These are phyloP conservation scores for Ustilago vetiveriae DNA, from an alignment of 1,284 basidiomycete species.

Conservation along the genomic window DNA sequence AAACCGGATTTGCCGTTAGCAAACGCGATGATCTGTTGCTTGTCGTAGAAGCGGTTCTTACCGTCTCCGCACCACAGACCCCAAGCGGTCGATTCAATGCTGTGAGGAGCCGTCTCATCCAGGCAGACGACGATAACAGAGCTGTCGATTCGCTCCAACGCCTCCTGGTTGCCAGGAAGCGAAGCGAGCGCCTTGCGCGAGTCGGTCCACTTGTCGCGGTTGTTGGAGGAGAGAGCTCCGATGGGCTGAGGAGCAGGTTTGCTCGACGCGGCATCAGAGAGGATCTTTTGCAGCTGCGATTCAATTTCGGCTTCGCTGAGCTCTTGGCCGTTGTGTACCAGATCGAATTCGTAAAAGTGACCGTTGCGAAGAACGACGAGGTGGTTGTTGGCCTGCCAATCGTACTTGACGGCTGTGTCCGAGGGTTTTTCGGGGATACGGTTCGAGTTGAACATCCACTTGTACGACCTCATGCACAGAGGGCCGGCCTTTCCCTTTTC, in stretches of 20 bases:
- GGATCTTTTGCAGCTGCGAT: slow-evolving; percentile 83
- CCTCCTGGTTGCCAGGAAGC: slow-evolving; percentile 75
- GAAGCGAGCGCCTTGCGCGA: slow-evolving; percentile 72
- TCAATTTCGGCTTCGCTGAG: slow-evolving; percentile 81
- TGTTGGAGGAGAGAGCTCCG: slow-evolving; percentile 85
- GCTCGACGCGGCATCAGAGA: slow-evolving; percentile 75
- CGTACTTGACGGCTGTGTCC: slow-evolving; percentile 86
- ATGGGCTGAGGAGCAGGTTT: slow-evolving; percentile 73
- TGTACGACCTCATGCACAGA: slow-evolving; percentile 93
- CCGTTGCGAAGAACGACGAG: slow-evolving; percentile 91
- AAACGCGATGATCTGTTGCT: slow-evolving; percentile 78
- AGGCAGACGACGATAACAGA: slow-evolving; percentile 87
- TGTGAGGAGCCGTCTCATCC: slow-evolving; percentile 81
- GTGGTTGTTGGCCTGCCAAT: slow-evolving; percentile 80
- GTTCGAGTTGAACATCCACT: slow-evolving; percentile 95
- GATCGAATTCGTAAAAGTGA: slow-evolving; percentile 81
- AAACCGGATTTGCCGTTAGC: slow-evolving; percentile 95
- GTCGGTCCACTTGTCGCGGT: slow-evolving; percentile 90
- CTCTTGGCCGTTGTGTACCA: slow-evolving; percentile 73
- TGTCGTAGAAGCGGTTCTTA: slow-evolving; percentile 94
- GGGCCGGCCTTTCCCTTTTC: slow-evolving; percentile 85
- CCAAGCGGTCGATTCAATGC: slow-evolving; percentile 77
- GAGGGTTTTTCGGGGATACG: slow-evolving; percentile 84
- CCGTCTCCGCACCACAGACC: slow-evolving; percentile 90
- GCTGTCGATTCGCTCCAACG: slow-evolving; percentile 86